phyloP scores from a whole-genome alignment of 2,329 filamentous ascomycete genomes.

The Sporothrix dimorphospora region DNA sequence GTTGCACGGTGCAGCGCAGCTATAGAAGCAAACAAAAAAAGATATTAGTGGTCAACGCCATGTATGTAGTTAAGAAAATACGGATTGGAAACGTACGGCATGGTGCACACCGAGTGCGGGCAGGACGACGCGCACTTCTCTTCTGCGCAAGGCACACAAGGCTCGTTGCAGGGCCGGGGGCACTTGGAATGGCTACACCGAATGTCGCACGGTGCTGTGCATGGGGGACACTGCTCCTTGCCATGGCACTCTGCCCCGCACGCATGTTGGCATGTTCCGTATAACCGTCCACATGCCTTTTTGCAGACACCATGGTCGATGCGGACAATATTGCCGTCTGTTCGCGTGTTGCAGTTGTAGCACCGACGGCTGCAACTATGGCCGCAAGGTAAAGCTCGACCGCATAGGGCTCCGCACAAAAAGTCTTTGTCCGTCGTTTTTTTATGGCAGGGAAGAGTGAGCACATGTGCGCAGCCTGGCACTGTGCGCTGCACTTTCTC shows the following conservation, averaged over 20 bases:
- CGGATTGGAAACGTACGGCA: conserved; percentile 26
- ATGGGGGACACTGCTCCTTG: conserved; percentile 51
- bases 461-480: conserved; percentile 58
- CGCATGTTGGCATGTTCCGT: conserved; percentile 58
- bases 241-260: conserved; percentile 59
- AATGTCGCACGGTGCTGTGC: conserved; percentile 58
- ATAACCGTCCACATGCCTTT: conserved; percentile 53
- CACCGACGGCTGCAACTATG: conserved; percentile 59
- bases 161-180: conserved; percentile 57
- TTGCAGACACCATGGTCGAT: conserved; percentile 53
- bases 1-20: conserved; percentile 68
- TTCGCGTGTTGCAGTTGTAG: conserved; percentile 49
- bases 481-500: conserved; percentile 51
- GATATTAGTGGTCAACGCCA: too few relatives aligned
- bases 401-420: conserved; percentile 55
- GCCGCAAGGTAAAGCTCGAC: conserved; percentile 55
- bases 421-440: conserved; percentile 50
- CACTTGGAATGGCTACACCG: conserved; percentile 50
- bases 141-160: conserved; percentile 64
- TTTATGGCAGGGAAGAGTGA: conserved; percentile 53
- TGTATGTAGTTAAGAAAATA: too few relatives aligned
- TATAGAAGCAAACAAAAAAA: too few relatives aligned
- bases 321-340: conserved; percentile 37
- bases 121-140: conserved; percentile 57
- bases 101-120: conserved; percentile 48